phyloP scores from a whole-genome alignment of 306 rosid species.

The Quercus robur region DNA sequence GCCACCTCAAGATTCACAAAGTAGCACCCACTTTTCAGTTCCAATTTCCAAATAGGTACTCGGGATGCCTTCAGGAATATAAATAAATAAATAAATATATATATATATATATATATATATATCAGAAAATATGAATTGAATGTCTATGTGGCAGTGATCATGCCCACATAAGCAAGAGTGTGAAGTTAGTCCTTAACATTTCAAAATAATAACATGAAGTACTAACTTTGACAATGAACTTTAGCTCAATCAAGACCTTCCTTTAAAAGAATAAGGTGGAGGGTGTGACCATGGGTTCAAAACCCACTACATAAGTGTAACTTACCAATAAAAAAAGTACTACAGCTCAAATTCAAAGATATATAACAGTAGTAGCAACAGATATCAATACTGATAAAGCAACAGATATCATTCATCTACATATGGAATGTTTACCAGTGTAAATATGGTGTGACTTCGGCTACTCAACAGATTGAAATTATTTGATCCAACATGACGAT shows the following conservation, averaged over 20 bases:
- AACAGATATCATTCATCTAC: neutral
- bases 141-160: neutral
- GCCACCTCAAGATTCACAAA: neutral
- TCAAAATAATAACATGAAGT: neutral
- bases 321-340: neutral
- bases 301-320: neutral
- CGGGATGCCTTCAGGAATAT: neutral
- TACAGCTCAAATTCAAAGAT: neutral
- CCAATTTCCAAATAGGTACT: neutral
- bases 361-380: neutral
- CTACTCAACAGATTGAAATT: conserved; percentile 97
- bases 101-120: neutral
- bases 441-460: conserved; percentile 98
- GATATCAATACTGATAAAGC: neutral
- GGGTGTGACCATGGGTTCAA: neutral
- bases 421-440: conserved; percentile 64
- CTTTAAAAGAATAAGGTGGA: neutral
- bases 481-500: conserved; percentile 99
- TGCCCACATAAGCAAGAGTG: neutral
- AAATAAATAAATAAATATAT: neutral
- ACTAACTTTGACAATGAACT: neutral
- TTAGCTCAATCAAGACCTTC: neutral
- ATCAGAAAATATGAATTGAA: too few relatives aligned
- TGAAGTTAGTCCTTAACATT: neutral
- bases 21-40: neutral